phyloP scores from a whole-genome alignment of 768 basidiomycete species.

The Omphalotus guepiniiformis region DNA sequence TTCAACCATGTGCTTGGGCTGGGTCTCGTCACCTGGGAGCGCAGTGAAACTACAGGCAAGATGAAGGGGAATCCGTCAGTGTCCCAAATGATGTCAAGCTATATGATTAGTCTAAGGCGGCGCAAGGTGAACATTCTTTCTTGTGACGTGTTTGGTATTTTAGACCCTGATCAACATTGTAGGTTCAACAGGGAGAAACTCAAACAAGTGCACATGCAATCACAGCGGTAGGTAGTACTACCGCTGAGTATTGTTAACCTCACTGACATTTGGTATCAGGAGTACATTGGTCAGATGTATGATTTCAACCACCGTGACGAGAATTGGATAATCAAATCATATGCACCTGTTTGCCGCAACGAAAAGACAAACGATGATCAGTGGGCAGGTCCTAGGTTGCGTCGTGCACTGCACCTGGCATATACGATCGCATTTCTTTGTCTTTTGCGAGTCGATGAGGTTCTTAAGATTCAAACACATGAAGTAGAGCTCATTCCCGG shows the following conservation, averaged over 20 bases:
- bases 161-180: not conserved
- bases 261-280: constrained; percentile 15
- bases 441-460: constrained; percentile 30
- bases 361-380: constrained; percentile 11
- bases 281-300: constrained; percentile 19
- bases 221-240: constrained; percentile 17
- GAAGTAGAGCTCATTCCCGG: constrained; percentile 16
- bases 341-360: constrained; percentile 11
- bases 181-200: constrained; percentile 20
- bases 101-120: constrained; percentile 23
- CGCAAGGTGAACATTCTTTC: constrained; percentile 21
- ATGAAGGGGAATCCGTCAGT: constrained; percentile 27
- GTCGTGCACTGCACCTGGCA: constrained; percentile 24
- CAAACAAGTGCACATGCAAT: constrained; percentile 24
- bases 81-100: constrained; percentile 20
- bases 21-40: constrained; percentile 26
- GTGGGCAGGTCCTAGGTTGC: constrained; percentile 26
- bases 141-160: not conserved
- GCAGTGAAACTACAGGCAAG: constrained; percentile 17
- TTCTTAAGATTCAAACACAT: constrained; percentile 27
- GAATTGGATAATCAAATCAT: constrained; percentile 16
- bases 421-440: constrained; percentile 32
- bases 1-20: constrained; percentile 24
- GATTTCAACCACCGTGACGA: constrained; percentile 20
- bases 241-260: not conserved